Conservation (phyloP, 1,284 basidiomycete genomes). For the Abortiporus biennis region DNA sequence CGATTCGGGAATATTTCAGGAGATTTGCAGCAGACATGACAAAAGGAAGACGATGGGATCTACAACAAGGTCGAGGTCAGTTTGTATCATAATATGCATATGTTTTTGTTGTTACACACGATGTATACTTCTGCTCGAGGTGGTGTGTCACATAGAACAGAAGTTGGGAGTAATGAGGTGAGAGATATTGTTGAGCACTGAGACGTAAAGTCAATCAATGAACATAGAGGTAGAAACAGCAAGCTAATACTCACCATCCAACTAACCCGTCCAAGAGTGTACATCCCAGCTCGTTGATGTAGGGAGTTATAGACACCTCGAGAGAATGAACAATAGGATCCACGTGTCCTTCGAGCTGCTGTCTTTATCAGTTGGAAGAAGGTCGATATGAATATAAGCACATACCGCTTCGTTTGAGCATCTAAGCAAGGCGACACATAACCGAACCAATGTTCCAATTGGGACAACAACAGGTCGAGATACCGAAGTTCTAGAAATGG, state of each 20-base stretch:
- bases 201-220: too few relatives aligned
- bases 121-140: slow-evolving; percentile 46
- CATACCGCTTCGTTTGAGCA: slow-evolving; percentile 30
- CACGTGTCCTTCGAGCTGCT: slow-evolving; percentile 39
- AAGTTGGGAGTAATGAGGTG: slow-evolving; percentile 44
- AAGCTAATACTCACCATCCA: slow-evolving; percentile 6
- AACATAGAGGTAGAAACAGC: slow-evolving; percentile 1
- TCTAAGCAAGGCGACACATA: slow-evolving; percentile 47
- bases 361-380: neutral
- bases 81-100: too few relatives aligned
- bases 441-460: slow-evolving; percentile 50
- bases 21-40: slow-evolving; percentile 35
- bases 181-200: slow-evolving; percentile 47
- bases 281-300: slow-evolving; percentile 50
- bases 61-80: slow-evolving; percentile 21
- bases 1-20: slow-evolving; percentile 38
- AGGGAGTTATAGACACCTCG: slow-evolving; percentile 47
- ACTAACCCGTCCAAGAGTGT: slow-evolving; percentile 34
- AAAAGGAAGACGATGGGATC: slow-evolving; percentile 37
- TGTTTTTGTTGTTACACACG: too few relatives aligned
- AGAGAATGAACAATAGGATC: slow-evolving; percentile 46
- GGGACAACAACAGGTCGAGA: slow-evolving; percentile 71
- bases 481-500: slow-evolving; percentile 41
- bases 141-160: slow-evolving; percentile 47
- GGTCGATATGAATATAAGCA: neutral